Conservation (phyloP, 2,329 filamentous ascomycete genomes). For the Diaporthe caulivora region DNA sequence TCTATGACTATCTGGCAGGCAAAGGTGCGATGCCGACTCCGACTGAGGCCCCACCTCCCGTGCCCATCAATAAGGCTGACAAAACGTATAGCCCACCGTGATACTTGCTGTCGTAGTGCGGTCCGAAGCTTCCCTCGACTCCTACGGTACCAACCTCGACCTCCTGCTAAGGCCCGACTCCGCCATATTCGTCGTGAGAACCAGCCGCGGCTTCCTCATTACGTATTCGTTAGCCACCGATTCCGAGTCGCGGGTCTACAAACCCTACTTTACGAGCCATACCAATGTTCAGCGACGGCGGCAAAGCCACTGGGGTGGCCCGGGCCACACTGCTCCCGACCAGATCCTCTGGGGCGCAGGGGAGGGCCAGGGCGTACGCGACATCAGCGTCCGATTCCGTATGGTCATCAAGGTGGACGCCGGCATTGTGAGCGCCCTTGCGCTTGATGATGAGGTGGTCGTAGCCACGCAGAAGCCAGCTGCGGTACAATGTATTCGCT, state of each 20-base stretch:
- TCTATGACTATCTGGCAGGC: slow-evolving; percentile 97
- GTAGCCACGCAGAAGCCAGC: slow-evolving; percentile 92
- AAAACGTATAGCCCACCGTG: slow-evolving; percentile 78
- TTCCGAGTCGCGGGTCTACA: slow-evolving; percentile 84
- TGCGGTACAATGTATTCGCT: slow-evolving; percentile 96
- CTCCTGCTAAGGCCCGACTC: slow-evolving; percentile 92
- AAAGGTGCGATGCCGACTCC: slow-evolving; percentile 69
- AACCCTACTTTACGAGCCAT: slow-evolving; percentile 80
- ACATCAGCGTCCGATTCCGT: slow-evolving; percentile 91
- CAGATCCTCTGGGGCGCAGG: slow-evolving; percentile 80
- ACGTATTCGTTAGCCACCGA: slow-evolving; percentile 94
- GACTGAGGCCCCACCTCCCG: slow-evolving; percentile 36
- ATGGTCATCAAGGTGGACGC: slow-evolving; percentile 99
- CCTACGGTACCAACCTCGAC: slow-evolving; percentile 87
- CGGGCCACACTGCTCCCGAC: slow-evolving; percentile 66
- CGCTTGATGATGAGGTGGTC: slow-evolving; percentile 91
- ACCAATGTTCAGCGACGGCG: slow-evolving; percentile 72
- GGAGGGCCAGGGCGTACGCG: slow-evolving; percentile 84
- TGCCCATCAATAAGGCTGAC: slow-evolving; percentile 36
- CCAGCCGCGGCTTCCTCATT: slow-evolving; percentile 86
- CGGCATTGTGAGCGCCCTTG: slow-evolving; percentile 88
- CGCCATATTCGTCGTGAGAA: slow-evolving; percentile 91
- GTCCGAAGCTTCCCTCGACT: slow-evolving; percentile 81
- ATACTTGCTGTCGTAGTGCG: slow-evolving; percentile 88
- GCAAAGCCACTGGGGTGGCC: slow-evolving; percentile 71